Evolutionary conservation across 352 stramenopile species (phyloP).

Genomic region (Globisporangium heterothallicum): DNA sequence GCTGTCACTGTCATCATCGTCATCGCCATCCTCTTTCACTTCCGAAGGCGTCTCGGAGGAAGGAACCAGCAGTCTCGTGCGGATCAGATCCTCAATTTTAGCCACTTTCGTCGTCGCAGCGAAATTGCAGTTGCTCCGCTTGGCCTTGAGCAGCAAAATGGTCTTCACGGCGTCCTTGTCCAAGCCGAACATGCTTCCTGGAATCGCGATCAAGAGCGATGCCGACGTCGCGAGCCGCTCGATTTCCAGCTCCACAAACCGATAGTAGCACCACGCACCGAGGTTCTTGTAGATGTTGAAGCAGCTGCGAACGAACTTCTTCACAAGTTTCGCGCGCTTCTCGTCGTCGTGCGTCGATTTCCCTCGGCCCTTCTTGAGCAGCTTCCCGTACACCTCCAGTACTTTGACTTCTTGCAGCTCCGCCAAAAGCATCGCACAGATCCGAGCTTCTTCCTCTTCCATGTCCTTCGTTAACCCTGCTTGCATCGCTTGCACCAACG

Average conservation of each 20-base stretch:
- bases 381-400: constrained; percentile 37
- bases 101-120: constrained; percentile 44
- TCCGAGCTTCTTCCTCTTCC: constrained; percentile 10
- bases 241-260: constrained; percentile 68
- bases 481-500: not conserved
- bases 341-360: constrained; percentile 22
- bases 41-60: constrained; percentile 17
- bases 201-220: constrained; percentile 46
- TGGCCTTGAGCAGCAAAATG: constrained; percentile 39
- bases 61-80: constrained; percentile 22
- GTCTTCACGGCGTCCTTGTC: constrained; percentile 49
- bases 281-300: constrained; percentile 55
- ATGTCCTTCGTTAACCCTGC: constrained; percentile 2
- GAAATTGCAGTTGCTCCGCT: constrained; percentile 35
- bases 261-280: constrained; percentile 72
- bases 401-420: constrained; percentile 47
- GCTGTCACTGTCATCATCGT: constrained; percentile 12
- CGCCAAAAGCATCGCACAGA: constrained; percentile 34
- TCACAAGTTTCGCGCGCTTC: constrained; percentile 41
- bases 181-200: constrained; percentile 49
- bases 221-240: constrained; percentile 45
- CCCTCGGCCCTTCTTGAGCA: constrained; percentile 50
- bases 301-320: constrained; percentile 56
- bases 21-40: constrained; percentile 16
- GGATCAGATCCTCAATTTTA: constrained; percentile 56